A percentile compares a stretch with the other conserved stretches of the same genome.
Conservation (phyloP, 176 grass and related monocot species). For the Aegilops sharonensis region DNA sequence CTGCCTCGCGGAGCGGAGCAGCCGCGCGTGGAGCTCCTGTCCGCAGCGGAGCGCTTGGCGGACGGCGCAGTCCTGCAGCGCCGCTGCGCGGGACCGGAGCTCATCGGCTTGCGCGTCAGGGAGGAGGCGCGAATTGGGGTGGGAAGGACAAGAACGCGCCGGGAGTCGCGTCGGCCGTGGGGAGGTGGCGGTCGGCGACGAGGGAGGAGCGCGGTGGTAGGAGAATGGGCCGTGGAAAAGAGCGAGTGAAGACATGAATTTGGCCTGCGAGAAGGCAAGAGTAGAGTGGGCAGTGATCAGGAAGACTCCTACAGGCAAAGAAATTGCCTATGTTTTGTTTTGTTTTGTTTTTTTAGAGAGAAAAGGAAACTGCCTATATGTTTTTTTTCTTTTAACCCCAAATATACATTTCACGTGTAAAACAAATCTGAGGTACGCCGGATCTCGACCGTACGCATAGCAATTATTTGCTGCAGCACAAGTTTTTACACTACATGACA, state of each 20-base stretch:
- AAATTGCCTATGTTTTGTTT: background rate
- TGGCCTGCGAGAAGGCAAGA: background rate
- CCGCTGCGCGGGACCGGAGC: conserved; percentile 22
- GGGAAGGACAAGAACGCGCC: background rate
- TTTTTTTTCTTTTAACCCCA: too few species aligned
- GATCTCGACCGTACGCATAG: too few species aligned
- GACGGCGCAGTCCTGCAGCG: conserved; percentile 21
- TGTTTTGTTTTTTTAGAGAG: too few species aligned
- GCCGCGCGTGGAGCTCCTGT: conserved; percentile 36
- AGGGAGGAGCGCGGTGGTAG: background rate
- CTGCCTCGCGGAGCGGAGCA: conserved; percentile 12
- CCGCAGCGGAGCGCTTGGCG: conserved; percentile 14
- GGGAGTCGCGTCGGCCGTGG: background rate
- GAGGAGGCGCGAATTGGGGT: background rate
- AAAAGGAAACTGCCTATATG: background rate
- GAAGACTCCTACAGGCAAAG: background rate
- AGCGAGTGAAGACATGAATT: background rate
- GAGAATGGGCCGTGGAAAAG: background rate
- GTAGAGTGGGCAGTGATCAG: too few species aligned
- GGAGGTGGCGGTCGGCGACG: background rate
- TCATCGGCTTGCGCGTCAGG: background rate
- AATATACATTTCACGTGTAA: too few species aligned
- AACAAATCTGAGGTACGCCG: too few species aligned
- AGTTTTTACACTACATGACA: too few species aligned
- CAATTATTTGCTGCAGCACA: too few species aligned